Percentiles rank a stretch among this genome's conserved stretches.
Evolutionary conservation across 2,329 filamentous ascomycete genomes (phyloP).

Genomic region (Macrophomina tecta): DNA sequence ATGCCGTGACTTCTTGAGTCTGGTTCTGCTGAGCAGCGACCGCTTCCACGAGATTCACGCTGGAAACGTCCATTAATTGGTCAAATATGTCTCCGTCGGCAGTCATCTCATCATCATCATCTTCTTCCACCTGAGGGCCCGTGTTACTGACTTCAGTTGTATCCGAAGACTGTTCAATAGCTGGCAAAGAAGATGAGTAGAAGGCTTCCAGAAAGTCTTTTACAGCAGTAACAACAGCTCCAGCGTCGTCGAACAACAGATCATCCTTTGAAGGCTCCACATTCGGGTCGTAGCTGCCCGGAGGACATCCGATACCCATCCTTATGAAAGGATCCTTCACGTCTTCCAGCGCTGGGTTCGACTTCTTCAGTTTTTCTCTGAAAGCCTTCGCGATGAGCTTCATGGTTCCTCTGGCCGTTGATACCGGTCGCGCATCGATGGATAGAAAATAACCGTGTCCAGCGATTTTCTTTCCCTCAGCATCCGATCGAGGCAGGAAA

Average conservation of each 20-base stretch:
- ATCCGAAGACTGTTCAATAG: conserved; percentile 5
- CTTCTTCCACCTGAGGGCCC: neutral
- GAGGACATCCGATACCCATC: conserved; percentile 67
- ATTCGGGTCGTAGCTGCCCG: conserved; percentile 72
- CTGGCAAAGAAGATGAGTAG: conserved; percentile 37
- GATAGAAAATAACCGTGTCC: conserved; percentile 64
- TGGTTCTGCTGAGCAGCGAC: neutral
- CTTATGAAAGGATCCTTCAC: conserved; percentile 65
- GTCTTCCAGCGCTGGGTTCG: conserved; percentile 34
- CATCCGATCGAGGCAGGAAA: conserved; percentile 62
- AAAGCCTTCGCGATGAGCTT: conserved; percentile 65
- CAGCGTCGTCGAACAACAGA: conserved; percentile 68
- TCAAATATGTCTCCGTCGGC: neutral
- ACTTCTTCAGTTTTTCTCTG: conserved; percentile 53
- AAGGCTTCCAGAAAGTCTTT: conserved; percentile 52
- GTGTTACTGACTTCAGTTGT: neutral
- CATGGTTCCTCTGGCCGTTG: conserved; percentile 59
- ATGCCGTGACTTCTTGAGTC: no score
- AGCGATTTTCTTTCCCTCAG: conserved; percentile 48
- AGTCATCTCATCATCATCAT: neutral
- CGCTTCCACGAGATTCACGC: neutral
- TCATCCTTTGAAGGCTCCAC: conserved; percentile 75
- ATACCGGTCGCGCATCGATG: conserved; percentile 71
- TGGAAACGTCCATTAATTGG: neutral
- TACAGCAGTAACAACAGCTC: conserved; percentile 50